A percentile compares a stretch with the other conserved stretches of the same genome.
These are phyloP conservation scores for Calamus simplicifolius DNA, from an alignment of 176 grass and related monocot genomes.

Conservation along the genomic window DNA sequence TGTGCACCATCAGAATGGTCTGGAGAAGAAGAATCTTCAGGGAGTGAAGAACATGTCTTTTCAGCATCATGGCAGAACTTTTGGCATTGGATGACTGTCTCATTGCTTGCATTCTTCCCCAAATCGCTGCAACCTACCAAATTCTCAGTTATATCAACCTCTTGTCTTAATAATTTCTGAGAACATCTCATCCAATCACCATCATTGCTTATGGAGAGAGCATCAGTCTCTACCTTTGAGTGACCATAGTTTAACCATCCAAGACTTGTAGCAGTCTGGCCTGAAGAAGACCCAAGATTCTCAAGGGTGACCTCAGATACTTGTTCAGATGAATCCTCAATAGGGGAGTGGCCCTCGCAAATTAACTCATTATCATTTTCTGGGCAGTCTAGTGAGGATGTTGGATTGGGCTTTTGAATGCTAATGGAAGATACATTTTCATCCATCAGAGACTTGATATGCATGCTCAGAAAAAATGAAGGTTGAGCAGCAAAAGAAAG, in stretches of 20 bases:
- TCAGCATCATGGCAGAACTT: conserved; percentile 17
- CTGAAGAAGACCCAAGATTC: conserved; percentile 5
- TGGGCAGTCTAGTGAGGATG: conserved; percentile 20
- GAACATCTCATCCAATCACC: conserved; percentile 22
- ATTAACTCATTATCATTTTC: conserved; percentile 5
- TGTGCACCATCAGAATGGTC: conserved; percentile 18
- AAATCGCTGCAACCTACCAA: conserved; percentile 3
- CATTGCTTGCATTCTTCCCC: conserved; percentile 11
- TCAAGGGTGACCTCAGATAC: conserved; percentile 19
- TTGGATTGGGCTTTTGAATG: conserved; percentile 8
- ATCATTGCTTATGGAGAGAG: conserved; percentile 11
- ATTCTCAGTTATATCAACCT: conserved; percentile 20
- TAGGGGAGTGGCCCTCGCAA: background rate
- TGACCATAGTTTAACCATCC: background rate
- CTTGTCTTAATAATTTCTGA: background rate
- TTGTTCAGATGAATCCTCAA: conserved; percentile 8
- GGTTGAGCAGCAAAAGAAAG: background rate
- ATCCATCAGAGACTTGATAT: conserved; percentile 23
- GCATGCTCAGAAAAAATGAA: conserved; percentile 15
- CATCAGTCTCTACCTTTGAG: conserved; percentile 12
- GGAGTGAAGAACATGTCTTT: conserved; percentile 14
- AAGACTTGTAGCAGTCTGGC: conserved; percentile 5
- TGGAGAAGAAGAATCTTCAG: conserved; percentile 15
- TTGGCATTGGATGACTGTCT: conserved; percentile 15
- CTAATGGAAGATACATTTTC: conserved; percentile 18